Evolutionary conservation across 2,329 filamentous ascomycete species (phyloP), one percentile per base, ranked within the genome.

Genomic region (Fusarium nelsonii): DNA sequence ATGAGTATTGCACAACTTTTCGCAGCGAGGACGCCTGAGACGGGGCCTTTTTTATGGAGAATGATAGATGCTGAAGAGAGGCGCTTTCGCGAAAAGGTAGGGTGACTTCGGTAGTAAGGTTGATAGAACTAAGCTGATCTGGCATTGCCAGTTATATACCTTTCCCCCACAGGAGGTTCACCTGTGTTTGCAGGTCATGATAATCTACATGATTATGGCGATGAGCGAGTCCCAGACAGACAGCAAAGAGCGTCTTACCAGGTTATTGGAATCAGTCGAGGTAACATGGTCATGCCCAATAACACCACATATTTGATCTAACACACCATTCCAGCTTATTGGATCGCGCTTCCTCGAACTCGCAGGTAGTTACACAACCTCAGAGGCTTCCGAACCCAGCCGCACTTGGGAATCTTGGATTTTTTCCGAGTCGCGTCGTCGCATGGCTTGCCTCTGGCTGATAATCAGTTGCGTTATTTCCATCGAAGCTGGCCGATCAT

Each of bases 151-250:
- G 72, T n/a, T 63, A 4, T 28, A 37, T 14, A 43, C 4, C 0
- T 51, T 62, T 1, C 54, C 53, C 10, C 50, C 54, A 8, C 20
- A 46, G 0, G 52, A 77, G 16, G 40, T 74, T 8, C 70, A 73
- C 6, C 33, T 69, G 8, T 70, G 68, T 9, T 52, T 77, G 2
- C 72, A 78, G 30, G 61, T 54, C 0, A 65, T 75, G 43, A 51
- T 73, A 0, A 73, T 78, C 8, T 78, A 78, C 12, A 74, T 76
- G 54, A 72, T 73, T 26, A 78, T 78, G 73, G 72, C 74, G 1
- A 64, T 78, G 15, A 68, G 73, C 2, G 68, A 73, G 14, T 43
- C 53, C 4, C 68, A 66, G 4, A 30, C 50, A 12, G 39, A 66
- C 7, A 65, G 61, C 1, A 67, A 48, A 5, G 45, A 30, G 2